Base-by-base conservation (phyloP, 768 basidiomycete species). In the Mrakia frigida region DNA sequence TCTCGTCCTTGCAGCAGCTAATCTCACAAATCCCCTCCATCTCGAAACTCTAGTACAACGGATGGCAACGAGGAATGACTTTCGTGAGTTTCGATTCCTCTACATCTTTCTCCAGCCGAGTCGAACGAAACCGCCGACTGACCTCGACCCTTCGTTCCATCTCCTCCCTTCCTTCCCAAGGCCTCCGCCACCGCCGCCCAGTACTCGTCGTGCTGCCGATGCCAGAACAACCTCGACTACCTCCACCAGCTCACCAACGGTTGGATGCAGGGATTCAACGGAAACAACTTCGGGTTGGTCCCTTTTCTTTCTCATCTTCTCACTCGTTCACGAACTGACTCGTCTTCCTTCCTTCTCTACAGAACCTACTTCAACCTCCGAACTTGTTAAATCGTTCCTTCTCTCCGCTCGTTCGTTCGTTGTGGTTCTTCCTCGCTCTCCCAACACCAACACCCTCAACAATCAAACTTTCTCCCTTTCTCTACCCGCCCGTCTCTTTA, bases 161-260 rank as follows among this genome's bases (percentile, higher is more conserved):
- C 31, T 14, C 23, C 18, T 7, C 11, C 5, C 59, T 25, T 60
- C 59, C 21, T 60, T 18, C 28, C 37, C 1, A 11, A 65, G 73
- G 56, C 10, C 14, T 56, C 52, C 33, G 77, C 77, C 25, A 77
- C 77, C 31, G 77, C 77, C 33, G 77, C 77, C 43, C 46, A 25
- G 6, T 46, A 33, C 41, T 7, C 39, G 3, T 21, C 25, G 7
- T 78, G 77, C 72, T 78, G 77, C 77, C n/a, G 77, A 21, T 78
- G 77, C 73, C 77, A 78, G 77, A 78, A 92, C 82, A 94, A 94
- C 84, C 85, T 92, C 68, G 93, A 93, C 84, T 94, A 94, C 82
- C 80, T 92, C 28, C 86, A 88, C 77, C 89, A 92, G 82, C 87
- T 87, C 79, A 80, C 90, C 79, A 92, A 92, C 80, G 77, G 77